Base-by-base conservation (phyloP, 331 rosid species). In the Pyrus hybrid region DNA sequence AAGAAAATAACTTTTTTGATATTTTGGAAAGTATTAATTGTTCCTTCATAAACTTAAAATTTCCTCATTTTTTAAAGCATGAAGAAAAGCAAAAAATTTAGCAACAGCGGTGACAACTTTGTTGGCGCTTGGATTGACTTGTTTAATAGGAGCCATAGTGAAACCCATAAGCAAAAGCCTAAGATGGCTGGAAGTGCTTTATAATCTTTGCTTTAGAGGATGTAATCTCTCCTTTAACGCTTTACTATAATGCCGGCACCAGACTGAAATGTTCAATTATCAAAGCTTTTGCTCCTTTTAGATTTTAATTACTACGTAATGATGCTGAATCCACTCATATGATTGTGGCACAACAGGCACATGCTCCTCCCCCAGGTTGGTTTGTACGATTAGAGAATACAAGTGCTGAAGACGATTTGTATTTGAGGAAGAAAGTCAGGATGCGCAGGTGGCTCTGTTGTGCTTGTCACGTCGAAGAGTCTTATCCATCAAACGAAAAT, bases 401-500 rank as follows among this genome's bases (percentile, higher is more conserved):
- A 56, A 80, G 68, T 61, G 56, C 81, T 63, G 76, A 83, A 41
- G 90, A 89, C 87, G 79, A 87, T 84, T 51, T 80, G 72, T 74
- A 81, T 84, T 65, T 74, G 82, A 89, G 79, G 77, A 94, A 90
- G 91, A 88, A 83, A 84, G 76, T 73, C 64, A 80, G 90, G 77
- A 94, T 94, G 99, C 99, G 97, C 74, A 81, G 86, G 89, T 94
- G 97, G 99, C 90, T 94, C 77, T 94, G 99, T 80, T 92, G 96
- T 79, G 76, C 85, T 77, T 89, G 90, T 85, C 93, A 87, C 23
- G 88, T 63, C n/a, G 99, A 94, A 53, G 99, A 92, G 87, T 66
- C 99, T 68, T 84, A 88, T 78, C 88, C 86, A 67, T 79, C 93
- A 62, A 79, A 79, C 63, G 97, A 92, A 78, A 90, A 82, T 54